phyloP scores from a whole-genome alignment of 129 eudicot genomes.

The Daucus carota region DNA sequence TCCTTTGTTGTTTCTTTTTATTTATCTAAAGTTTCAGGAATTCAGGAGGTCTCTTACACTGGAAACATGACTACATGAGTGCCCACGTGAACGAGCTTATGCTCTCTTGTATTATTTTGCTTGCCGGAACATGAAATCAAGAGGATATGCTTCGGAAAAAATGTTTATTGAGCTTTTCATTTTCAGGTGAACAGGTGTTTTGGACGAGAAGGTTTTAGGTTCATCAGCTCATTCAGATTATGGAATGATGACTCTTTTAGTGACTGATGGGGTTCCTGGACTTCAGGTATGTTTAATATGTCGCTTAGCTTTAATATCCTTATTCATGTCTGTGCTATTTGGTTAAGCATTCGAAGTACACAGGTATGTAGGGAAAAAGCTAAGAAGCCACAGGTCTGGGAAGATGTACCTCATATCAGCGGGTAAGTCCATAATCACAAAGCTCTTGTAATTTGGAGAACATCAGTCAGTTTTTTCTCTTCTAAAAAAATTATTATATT shows the following conservation, averaged over 20 bases:
- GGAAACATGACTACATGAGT: neutral
- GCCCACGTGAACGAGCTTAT: no score
- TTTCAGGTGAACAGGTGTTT: constrained; percentile 35
- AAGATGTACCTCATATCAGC: constrained; percentile 51
- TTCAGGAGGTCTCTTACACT: neutral
- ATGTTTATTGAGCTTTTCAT: constrained; percentile 25
- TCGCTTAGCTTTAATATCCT: no score
- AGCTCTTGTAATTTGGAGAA: neutral
- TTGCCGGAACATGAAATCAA: no score
- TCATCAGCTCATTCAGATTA: constrained; percentile 86
- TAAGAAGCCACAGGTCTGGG: constrained; percentile 63
- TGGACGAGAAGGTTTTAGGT: constrained; percentile 49
- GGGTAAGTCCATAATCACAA: constrained; percentile 39
- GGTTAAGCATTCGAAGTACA: neutral
- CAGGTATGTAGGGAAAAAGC: constrained; percentile 73
- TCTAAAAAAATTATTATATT: neutral
- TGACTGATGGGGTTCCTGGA: no score
- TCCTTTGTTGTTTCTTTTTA: neutral
- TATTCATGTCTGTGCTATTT: neutral
- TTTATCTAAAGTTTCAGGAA: neutral
- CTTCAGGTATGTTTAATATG: no score
- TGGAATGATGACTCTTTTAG: no score
- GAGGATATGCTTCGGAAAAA: no score
- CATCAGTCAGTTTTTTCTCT: neutral
- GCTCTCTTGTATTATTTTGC: no score